These are phyloP conservation scores for Sugiyamaella lignohabitans DNA, from an alignment of 805 yeast species.

Conservation along the genomic window DNA sequence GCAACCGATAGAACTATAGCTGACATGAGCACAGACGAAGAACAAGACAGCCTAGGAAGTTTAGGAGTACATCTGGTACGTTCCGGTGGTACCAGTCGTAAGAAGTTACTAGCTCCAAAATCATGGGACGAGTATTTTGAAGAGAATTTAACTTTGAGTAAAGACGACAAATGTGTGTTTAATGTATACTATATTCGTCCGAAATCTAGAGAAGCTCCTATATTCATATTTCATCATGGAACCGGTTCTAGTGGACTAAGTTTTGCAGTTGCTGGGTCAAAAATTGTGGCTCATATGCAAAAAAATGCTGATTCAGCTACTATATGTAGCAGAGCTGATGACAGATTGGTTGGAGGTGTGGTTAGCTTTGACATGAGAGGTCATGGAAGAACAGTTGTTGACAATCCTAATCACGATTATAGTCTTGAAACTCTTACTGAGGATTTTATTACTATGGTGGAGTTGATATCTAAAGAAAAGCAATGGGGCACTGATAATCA, in stretches of 20 bases:
- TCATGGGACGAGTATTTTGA: slow-evolving; percentile 36
- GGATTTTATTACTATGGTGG: slow-evolving; percentile 52
- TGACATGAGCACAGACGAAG: background rate
- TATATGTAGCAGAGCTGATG: slow-evolving; percentile 8
- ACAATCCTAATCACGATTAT: slow-evolving; percentile 32
- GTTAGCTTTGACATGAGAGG: slow-evolving; percentile 78
- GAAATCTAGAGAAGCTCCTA: slow-evolving; percentile 36
- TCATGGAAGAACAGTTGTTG: slow-evolving; percentile 54
- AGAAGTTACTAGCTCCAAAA: background rate
- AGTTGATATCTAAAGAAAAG: slow-evolving; percentile 31
- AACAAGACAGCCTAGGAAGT: background rate
- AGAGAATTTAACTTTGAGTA: slow-evolving; percentile 20
- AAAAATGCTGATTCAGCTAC: slow-evolving; percentile 2
- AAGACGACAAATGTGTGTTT: slow-evolving; percentile 31
- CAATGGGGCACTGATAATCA: slow-evolving; percentile 7
- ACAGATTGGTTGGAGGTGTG: slow-evolving; percentile 48
- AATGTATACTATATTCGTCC: slow-evolving; percentile 60
- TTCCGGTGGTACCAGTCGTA: background rate
- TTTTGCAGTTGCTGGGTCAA: slow-evolving; percentile 49
- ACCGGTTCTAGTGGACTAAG: slow-evolving; percentile 88
- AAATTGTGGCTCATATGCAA: slow-evolving; percentile 29
- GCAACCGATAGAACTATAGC: background rate
- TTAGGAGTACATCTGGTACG: too few species aligned
- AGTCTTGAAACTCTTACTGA: slow-evolving; percentile 45
- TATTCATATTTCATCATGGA: slow-evolving; percentile 83